Percentiles rank a stretch among this genome's conserved stretches.
These are phyloP conservation scores for Nakazawaea anatomiae DNA, from an alignment of 805 yeast genomes.

Conservation along the genomic window DNA sequence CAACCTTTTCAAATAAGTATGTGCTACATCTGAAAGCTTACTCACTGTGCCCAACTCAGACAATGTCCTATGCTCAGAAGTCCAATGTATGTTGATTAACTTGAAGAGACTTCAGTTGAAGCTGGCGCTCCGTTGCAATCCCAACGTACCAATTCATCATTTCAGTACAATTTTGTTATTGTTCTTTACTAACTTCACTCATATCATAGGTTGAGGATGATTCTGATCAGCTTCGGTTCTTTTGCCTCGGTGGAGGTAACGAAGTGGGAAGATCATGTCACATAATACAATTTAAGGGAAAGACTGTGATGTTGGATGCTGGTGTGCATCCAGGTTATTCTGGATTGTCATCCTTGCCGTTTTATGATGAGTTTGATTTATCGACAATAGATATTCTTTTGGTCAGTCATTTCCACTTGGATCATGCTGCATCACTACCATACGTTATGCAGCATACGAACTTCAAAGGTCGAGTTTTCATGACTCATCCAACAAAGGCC, in stretches of 20 bases:
- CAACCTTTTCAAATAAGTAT: too few species aligned
- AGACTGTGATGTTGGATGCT: constrained; percentile 94
- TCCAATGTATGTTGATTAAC: background rate
- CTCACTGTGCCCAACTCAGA: background rate
- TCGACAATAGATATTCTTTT: constrained; percentile 80
- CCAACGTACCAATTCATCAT: too few species aligned
- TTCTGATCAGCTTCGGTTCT: constrained; percentile 35
- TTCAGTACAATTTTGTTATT: too few species aligned
- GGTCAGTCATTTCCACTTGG: constrained; percentile 93
- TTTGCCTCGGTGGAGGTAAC: constrained; percentile 95
- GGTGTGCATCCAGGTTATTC: constrained; percentile 96
- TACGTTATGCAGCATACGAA: constrained; percentile 96
- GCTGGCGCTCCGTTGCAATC: too few species aligned
- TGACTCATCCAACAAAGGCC: constrained; percentile 99
- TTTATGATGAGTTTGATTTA: constrained; percentile 91
- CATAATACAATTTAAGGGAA: constrained; percentile 84
- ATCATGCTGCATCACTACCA: constrained; percentile 97
- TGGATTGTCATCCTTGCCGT: constrained; percentile 89
- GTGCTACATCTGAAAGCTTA: too few species aligned
- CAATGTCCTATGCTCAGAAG: background rate
- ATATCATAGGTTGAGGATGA: constrained; percentile 1
- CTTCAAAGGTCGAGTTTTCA: constrained; percentile 92
- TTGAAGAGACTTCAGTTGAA: too few species aligned
- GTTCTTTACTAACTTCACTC: background rate
- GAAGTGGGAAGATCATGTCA: constrained; percentile 98